phyloP scores from a whole-genome alignment of 1,284 basidiomycete genomes.

The Cystobasidium slooffiae region DNA sequence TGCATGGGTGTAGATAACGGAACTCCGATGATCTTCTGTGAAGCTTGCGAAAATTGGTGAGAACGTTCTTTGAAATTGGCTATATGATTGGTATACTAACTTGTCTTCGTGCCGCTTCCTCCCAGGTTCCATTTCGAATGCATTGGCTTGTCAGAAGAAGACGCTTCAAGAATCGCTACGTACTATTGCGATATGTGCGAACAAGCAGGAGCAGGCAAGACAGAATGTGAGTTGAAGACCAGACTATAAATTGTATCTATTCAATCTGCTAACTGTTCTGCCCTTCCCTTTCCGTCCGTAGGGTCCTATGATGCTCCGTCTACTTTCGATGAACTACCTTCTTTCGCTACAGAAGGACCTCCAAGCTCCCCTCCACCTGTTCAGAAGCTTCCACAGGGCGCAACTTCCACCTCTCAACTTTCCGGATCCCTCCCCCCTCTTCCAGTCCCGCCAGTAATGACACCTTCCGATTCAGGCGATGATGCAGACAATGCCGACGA shows the following conservation, averaged over 20 bases:
- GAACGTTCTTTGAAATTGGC: conserved; percentile 46
- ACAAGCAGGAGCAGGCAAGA: conserved; percentile 52
- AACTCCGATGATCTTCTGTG: conserved; percentile 77
- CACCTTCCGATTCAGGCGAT: conserved; percentile 36
- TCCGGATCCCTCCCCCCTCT: neutral
- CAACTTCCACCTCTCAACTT: neutral
- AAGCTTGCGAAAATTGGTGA: conserved; percentile 73
- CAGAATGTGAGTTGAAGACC: conserved; percentile 53
- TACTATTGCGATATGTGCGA: conserved; percentile 55
- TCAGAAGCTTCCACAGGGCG: neutral
- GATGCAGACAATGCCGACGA: conserved; percentile 41
- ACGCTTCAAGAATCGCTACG: conserved; percentile 51
- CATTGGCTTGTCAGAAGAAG: conserved; percentile 50
- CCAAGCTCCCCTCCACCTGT: neutral
- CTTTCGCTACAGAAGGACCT: conserved; percentile 3
- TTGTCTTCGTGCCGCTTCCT: neutral
- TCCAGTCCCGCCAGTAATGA: conserved; percentile 17
- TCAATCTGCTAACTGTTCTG: conserved; percentile 5
- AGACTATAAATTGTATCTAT: too few relatives aligned
- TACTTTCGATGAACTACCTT: conserved; percentile 25
- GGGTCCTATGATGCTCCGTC: conserved; percentile 31
- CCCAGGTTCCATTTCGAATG: conserved; percentile 55
- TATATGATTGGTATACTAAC: too few relatives aligned
- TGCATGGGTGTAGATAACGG: conserved; percentile 66
- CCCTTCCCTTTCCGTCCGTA: neutral